Conservation (phyloP, 192 early-diverging fungal genomes). For the Obelidium mucronatum region DNA sequence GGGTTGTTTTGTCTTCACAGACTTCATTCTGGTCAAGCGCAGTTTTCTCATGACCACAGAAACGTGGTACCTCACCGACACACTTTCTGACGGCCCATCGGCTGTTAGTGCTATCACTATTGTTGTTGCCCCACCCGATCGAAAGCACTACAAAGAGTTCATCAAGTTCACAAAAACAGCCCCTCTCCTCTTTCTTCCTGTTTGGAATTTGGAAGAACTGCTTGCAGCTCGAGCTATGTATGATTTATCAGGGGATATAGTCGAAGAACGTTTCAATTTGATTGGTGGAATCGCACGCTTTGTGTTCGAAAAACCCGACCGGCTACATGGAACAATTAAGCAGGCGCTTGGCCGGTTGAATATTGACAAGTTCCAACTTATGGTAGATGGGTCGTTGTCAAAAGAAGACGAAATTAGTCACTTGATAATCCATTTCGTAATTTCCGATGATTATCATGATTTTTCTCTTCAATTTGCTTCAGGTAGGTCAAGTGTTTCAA, state of each 20-base stretch:
- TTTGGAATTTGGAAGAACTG: slow-evolving; percentile 19
- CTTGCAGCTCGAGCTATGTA: slow-evolving; percentile 13
- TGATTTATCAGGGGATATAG: background rate
- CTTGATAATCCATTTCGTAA: slow-evolving; percentile 13
- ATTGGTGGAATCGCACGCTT: slow-evolving; percentile 24
- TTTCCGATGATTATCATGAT: background rate
- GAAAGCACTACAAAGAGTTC: slow-evolving; percentile 26
- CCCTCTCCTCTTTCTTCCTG: slow-evolving; percentile 16
- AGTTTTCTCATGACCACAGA: background rate
- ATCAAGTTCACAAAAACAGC: slow-evolving; percentile 23
- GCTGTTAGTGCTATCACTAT: slow-evolving; percentile 26
- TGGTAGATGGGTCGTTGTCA: slow-evolving; percentile 3
- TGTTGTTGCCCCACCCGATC: slow-evolving; percentile 12
- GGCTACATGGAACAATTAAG: background rate
- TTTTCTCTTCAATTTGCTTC: slow-evolving; percentile 10
- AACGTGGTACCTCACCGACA: slow-evolving; percentile 1
- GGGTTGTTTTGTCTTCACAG: background rate
- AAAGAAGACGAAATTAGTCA: slow-evolving; percentile 26
- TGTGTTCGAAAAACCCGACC: slow-evolving; percentile 13
- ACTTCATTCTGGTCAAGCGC: background rate
- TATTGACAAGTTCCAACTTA: slow-evolving; percentile 16
- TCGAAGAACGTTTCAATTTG: slow-evolving; percentile 10
- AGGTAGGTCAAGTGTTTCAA: background rate
- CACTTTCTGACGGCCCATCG: slow-evolving; percentile 23
- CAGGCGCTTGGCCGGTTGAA: background rate